phyloP scores from a whole-genome alignment of 2,329 filamentous ascomycete species.

The Neopestalotiopsis sp. region DNA sequence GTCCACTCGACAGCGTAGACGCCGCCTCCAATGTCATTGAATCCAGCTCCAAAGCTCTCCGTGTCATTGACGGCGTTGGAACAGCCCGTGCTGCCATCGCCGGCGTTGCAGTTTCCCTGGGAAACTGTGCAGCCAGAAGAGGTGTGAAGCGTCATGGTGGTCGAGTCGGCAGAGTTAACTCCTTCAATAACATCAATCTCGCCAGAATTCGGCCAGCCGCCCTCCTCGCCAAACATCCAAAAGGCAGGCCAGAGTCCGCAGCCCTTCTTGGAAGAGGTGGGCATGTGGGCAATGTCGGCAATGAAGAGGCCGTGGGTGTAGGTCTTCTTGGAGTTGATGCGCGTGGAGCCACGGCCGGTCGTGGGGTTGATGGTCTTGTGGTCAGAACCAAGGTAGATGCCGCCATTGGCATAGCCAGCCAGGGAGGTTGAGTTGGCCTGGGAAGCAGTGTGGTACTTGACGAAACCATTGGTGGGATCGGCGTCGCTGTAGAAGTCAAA shows the following conservation, averaged over 20 bases:
- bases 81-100: slow-evolving; percentile 62
- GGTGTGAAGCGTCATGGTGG: slow-evolving; percentile 74
- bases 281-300: slow-evolving; percentile 78
- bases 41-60: slow-evolving; percentile 68
- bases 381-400: slow-evolving; percentile 75
- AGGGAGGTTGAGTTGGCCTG: slow-evolving; percentile 64
- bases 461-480: slow-evolving; percentile 79
- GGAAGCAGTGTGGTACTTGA: slow-evolving; percentile 68
- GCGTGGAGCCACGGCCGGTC: slow-evolving; percentile 71
- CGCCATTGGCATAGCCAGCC: slow-evolving; percentile 59
- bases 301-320: slow-evolving; percentile 76
- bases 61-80: slow-evolving; percentile 56
- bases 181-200: slow-evolving; percentile 86
- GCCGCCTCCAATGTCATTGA: slow-evolving; percentile 74
- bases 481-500: slow-evolving; percentile 60
- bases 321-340: slow-evolving; percentile 68
- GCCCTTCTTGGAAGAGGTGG: slow-evolving; percentile 54
- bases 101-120: slow-evolving; percentile 58
- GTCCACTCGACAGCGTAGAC: slow-evolving; percentile 83
- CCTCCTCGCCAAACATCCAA: slow-evolving; percentile 67
- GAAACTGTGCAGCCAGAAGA: slow-evolving; percentile 60
- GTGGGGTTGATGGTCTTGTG: slow-evolving; percentile 59
- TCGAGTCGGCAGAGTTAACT: slow-evolving; percentile 66
- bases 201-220: slow-evolving; percentile 68
- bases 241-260: slow-evolving; percentile 82